A percentile compares a stretch with the other conserved stretches of the same genome.
phyloP scores from a whole-genome alignment of 768 basidiomycete genomes.

The Lactarius sanguifluus region DNA sequence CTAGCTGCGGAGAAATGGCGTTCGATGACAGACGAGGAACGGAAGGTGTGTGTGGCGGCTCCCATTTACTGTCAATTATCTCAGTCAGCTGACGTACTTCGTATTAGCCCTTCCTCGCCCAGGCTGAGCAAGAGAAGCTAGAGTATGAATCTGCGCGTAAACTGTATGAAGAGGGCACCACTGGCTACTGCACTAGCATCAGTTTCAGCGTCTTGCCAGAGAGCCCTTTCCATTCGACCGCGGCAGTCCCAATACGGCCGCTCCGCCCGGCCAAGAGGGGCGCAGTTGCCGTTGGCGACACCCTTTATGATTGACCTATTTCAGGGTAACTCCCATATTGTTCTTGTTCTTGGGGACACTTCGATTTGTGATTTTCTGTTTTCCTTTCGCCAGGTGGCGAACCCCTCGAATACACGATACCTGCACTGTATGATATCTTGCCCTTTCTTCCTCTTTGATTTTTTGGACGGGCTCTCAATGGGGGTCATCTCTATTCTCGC shows the following conservation, averaged over 20 bases:
- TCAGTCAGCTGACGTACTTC: slow-evolving; percentile 28
- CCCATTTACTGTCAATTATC: slow-evolving; percentile 26
- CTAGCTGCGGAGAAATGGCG: slow-evolving; percentile 93
- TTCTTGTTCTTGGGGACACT: slow-evolving; percentile 14
- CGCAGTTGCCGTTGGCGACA: slow-evolving; percentile 55
- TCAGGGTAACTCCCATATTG: neutral
- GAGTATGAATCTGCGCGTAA: slow-evolving; percentile 86
- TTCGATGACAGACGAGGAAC: slow-evolving; percentile 88
- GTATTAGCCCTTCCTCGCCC: slow-evolving; percentile 81
- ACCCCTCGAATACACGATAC: slow-evolving; percentile 26
- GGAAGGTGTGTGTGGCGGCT: slow-evolving; percentile 67
- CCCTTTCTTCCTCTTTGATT: neutral
- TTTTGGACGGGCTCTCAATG: slow-evolving; percentile 1
- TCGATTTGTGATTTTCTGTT: slow-evolving; percentile 6
- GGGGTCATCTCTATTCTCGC: slow-evolving; percentile 2
- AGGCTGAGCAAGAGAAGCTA: slow-evolving; percentile 94
- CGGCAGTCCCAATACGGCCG: slow-evolving; percentile 39
- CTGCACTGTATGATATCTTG: slow-evolving; percentile 22
- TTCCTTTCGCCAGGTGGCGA: slow-evolving; percentile 19
- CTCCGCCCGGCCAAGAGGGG: slow-evolving; percentile 54
- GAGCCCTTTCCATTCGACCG: slow-evolving; percentile 51
- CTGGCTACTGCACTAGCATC: slow-evolving; percentile 67
- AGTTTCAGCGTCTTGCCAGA: slow-evolving; percentile 80
- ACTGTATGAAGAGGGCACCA: slow-evolving; percentile 82
- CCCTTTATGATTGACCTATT: slow-evolving; percentile 30